Evolutionary conservation across 352 stramenopile genomes (phyloP), one percentile per base, ranked within the genome.

Genomic region (Pythium vanterpoolii): DNA sequence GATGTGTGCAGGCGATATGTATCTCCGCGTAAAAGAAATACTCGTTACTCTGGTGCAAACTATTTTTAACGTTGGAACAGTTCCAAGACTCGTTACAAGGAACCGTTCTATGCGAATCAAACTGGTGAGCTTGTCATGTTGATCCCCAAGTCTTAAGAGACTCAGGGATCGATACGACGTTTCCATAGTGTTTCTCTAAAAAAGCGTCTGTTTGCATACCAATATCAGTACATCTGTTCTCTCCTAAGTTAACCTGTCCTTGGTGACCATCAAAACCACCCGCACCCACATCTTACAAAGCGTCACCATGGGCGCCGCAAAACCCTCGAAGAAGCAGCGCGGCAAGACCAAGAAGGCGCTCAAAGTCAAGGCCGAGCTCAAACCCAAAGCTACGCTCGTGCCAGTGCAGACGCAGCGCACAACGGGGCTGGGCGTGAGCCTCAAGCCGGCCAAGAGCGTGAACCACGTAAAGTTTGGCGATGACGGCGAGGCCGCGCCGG

Each of bases 311-410:
- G 67, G 43, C 23, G 65, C 69, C 26, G 56, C 67, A 8, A 91
- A 88, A 61, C 79, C 69, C 43, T 91, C 81, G 21, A 89, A 91
- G 77, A 91, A 91, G 71, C 79, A 89, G 66, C 79, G 81, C 43
- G 77, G 77, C 57, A 89, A 89, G 74, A 64, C 77, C 44, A 91
- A 89, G 57, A 67, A 70, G 27, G 64, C 56, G 24, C 24, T 47
- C 19, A 76, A 71, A 34, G 55, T 48, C 40, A 75, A 68, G 50
- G 43, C 14, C 16, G 30, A 47, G 45, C 44, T 38, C 5, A 51
- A 13, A 27, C 44, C 50, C 8, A 36, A 45, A 0, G 42, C 26
- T 16, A 53, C 34, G 31, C 26, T 47, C 24, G 44, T 47, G 26
- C 36, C 47, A 7, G 58, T 24, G 16, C 28, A 42, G 19, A 34